phyloP scores from a whole-genome alignment of 345 rosid genomes.

The Erysimum cheiranthoides region DNA sequence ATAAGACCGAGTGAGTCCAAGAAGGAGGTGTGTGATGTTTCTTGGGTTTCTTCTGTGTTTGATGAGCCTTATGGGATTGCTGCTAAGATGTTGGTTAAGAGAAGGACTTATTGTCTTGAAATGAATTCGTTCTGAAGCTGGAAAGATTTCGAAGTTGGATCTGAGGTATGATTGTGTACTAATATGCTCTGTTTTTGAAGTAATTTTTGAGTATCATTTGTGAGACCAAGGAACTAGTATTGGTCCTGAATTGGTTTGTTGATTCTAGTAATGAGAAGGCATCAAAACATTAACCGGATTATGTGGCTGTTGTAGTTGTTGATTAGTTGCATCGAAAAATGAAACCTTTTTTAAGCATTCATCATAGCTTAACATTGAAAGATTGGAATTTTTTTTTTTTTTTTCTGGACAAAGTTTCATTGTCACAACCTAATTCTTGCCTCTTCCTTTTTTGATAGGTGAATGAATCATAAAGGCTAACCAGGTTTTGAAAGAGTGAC shows the following conservation, averaged over 20 bases:
- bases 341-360: not conserved
- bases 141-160: conserved; percentile 18
- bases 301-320: not conserved
- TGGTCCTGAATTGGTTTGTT: not conserved
- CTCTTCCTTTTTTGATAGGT: conserved; percentile 30
- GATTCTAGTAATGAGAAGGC: conserved; percentile 12
- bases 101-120: conserved; percentile 95
- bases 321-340: not conserved
- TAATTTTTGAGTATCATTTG: not conserved
- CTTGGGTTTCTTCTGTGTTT: conserved; percentile 82
- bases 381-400: not conserved
- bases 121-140: conserved; percentile 83
- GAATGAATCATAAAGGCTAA: conserved; percentile 22
- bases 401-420: not conserved
- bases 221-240: not conserved
- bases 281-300: not conserved
- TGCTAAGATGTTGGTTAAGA: conserved; percentile 86
- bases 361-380: not conserved
- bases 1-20: conserved; percentile 82
- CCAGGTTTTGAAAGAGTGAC: conserved; percentile 23
- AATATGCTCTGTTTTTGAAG: conserved; percentile 11
- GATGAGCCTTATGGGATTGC: conserved; percentile 87
- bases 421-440: not conserved
- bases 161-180: conserved; percentile 28
- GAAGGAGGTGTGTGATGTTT: conserved; percentile 75